Conservation (phyloP, 257 asterid genomes). For the Capsicum baccatum region DNA sequence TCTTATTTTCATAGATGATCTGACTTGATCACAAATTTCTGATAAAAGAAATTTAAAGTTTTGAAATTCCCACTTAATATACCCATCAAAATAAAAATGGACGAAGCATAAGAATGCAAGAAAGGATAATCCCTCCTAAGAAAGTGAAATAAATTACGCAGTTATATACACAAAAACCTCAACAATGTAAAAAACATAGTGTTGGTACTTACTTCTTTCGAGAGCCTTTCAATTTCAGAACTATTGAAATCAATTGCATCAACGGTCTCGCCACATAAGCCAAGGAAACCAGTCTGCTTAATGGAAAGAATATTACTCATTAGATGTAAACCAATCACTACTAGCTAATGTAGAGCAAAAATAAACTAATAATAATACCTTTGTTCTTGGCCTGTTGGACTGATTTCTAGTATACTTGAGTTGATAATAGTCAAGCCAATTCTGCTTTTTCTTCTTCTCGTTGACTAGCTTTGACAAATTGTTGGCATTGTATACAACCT, state of each 20-base stretch:
- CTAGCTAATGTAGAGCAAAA: not conserved
- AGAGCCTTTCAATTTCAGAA: slow-evolving; percentile 73
- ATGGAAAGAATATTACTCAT: slow-evolving; percentile 38
- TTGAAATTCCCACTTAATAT: not conserved
- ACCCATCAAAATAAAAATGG: not conserved
- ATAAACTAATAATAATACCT: slow-evolving; percentile 50
- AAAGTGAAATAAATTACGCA: not conserved
- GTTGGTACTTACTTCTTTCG: slow-evolving; percentile 65
- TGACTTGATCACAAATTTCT: not conserved
- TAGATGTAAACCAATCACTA: slow-evolving; percentile 5
- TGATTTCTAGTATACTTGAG: slow-evolving; percentile 72
- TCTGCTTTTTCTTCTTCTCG: slow-evolving; percentile 70
- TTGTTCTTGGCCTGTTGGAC: slow-evolving; percentile 59
- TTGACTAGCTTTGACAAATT: slow-evolving; percentile 72
- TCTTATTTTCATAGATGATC: not conserved
- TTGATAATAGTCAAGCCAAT: slow-evolving; percentile 93
- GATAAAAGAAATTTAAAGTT: not conserved
- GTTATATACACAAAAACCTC: not conserved
- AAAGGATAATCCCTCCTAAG: not conserved
- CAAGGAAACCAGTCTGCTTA: slow-evolving; percentile 87
- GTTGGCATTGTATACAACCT: slow-evolving; percentile 90
- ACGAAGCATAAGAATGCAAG: not conserved
- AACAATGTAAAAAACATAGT: slow-evolving; percentile 23
- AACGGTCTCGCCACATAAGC: slow-evolving; percentile 74
- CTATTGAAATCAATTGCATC: slow-evolving; percentile 82